Conservation (phyloP, 495 filamentous ascomycete species). For the Podospora australis region DNA sequence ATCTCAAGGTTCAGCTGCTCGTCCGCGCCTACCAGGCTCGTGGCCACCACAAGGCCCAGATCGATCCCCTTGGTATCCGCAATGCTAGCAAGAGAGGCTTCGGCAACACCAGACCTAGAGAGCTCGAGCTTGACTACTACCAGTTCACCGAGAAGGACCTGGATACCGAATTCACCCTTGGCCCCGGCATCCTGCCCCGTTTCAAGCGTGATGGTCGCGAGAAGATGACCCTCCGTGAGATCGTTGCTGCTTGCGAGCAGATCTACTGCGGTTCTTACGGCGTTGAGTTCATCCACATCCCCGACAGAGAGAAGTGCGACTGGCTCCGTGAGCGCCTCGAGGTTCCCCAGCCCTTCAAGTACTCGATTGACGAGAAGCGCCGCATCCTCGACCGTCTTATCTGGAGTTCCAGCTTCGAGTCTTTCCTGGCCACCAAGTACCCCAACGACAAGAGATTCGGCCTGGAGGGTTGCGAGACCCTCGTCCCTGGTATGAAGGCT, state of each 20-base stretch:
- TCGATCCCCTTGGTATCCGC: constrained; percentile 91
- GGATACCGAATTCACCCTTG: constrained; percentile 84
- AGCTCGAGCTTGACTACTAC: constrained; percentile 89
- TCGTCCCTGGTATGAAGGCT: constrained; percentile 99
- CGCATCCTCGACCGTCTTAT: constrained; percentile 95
- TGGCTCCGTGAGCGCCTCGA: constrained; percentile 94
- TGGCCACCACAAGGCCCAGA: constrained; percentile 96
- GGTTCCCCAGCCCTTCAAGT: constrained; percentile 88
- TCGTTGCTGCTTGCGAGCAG: constrained; percentile 85
- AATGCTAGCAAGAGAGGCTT: constrained; percentile 71
- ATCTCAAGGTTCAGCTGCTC: constrained; percentile 95
- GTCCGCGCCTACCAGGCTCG: constrained; percentile 96
- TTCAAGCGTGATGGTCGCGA: constrained; percentile 81
- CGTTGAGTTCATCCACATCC: constrained; percentile 97
- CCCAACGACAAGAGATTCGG: constrained; percentile 99
- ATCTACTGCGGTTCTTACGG: constrained; percentile 96
- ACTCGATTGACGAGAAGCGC: constrained; percentile 94
- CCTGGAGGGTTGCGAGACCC: constrained; percentile 89
- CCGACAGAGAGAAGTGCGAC: constrained; percentile 94
- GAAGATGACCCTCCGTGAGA: constrained; percentile 95
- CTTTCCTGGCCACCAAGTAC: constrained; percentile 92
- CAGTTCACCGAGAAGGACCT: constrained; percentile 91
- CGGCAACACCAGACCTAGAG: constrained; percentile 81
- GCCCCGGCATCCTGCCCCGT: constrained; percentile 90
- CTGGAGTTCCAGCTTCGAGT: constrained; percentile 95